Percentiles rank a stretch among this genome's conserved stretches.
These are phyloP conservation scores for Fusarium subglutinans DNA, from an alignment of 2,329 filamentous ascomycete genomes.

Conservation along the genomic window DNA sequence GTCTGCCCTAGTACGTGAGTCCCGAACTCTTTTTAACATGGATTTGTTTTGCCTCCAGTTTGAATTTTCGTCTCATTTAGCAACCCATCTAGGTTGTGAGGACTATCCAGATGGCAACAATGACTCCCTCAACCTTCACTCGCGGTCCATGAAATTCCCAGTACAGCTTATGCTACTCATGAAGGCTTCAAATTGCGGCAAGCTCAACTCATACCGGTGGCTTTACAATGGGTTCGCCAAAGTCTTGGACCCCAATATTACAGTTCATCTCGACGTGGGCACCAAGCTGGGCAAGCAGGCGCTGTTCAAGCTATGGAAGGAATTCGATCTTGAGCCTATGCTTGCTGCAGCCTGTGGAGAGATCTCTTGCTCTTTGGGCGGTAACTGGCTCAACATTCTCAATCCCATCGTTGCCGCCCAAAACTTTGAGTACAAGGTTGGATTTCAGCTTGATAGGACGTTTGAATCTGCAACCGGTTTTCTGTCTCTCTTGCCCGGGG, in stretches of 20 bases:
- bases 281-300: neutral
- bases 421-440: conserved; percentile 12
- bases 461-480: conserved; percentile 1
- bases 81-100: neutral
- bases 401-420: neutral
- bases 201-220: conserved; percentile 11
- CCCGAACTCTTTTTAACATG: fast-evolving
- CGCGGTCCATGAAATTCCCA: neutral
- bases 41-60: neutral
- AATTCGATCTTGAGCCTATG: neutral
- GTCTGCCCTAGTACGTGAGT: fast-evolving
- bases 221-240: neutral
- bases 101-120: neutral
- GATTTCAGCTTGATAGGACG: neutral
- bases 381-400: neutral
- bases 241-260: neutral
- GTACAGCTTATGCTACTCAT: neutral
- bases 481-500: neutral
- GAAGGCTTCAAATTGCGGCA: neutral
- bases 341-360: neutral
- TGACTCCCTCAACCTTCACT: fast-evolving
- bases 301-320: neutral
- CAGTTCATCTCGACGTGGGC: neutral
- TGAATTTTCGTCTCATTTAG: neutral
- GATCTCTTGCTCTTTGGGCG: neutral